Evolutionary conservation across 352 stramenopile genomes (phyloP).

Genomic region (Globisporangium cederbergense): DNA sequence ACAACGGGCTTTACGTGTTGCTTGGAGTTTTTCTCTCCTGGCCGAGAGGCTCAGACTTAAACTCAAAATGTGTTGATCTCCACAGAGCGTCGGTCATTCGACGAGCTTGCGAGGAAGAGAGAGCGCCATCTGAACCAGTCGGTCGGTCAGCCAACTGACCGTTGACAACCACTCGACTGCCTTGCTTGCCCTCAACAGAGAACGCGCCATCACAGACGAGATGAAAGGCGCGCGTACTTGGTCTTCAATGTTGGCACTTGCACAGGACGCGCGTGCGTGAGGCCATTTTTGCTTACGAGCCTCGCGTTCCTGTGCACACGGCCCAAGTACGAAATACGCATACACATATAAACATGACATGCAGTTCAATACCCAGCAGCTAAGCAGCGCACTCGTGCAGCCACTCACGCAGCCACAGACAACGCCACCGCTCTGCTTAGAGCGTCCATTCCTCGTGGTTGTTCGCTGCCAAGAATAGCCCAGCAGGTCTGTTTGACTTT

Average conservation of each 20-base stretch:
- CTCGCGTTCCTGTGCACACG: background rate
- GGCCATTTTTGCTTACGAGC: background rate
- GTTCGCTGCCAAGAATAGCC: background rate
- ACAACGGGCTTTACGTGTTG: background rate
- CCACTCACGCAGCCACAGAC: background rate
- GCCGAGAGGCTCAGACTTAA: slow-evolving; percentile 20
- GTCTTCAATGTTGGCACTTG: background rate
- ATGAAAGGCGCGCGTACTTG: background rate
- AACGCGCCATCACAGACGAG: background rate
- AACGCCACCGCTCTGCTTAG: no score
- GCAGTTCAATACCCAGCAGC: no score
- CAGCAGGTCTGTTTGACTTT: background rate
- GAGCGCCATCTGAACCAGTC: background rate
- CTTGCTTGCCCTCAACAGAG: background rate
- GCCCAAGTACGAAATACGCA: background rate
- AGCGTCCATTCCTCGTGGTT: no score
- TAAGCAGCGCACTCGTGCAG: no score
- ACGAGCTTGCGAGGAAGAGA: background rate
- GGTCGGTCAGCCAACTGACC: background rate
- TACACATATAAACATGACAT: background rate
- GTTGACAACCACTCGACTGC: background rate
- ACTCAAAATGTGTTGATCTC: slow-evolving; percentile 13
- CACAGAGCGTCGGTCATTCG: background rate
- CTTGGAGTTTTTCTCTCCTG: background rate
- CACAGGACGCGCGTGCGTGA: background rate